These are phyloP conservation scores for Testicularia cyperi DNA, from an alignment of 1,284 basidiomycete species.

Conservation along the genomic window DNA sequence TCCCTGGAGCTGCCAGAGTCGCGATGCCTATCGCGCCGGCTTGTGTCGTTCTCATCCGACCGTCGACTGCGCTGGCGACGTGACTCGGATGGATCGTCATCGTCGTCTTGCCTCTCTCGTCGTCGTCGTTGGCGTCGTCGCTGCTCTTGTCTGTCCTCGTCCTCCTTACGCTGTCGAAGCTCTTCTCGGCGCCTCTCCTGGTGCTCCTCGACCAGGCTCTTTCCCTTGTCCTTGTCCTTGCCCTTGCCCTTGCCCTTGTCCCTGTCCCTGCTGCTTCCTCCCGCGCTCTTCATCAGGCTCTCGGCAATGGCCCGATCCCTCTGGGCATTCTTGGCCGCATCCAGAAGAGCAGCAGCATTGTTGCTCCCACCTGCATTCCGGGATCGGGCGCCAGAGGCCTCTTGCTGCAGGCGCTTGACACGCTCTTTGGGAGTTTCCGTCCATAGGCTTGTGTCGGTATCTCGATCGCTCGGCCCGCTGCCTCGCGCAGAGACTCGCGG, in stretches of 20 bases:
- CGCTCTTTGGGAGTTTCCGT: conserved; percentile 49
- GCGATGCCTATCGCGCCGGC: no score
- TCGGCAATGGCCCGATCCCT: conserved; percentile 24
- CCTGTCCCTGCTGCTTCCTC: conserved; percentile 7
- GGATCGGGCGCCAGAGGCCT: conserved; percentile 19
- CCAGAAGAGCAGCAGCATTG: conserved; percentile 11
- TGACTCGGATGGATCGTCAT: neutral
- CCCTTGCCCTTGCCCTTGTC: conserved; percentile 8
- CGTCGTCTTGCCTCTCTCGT: conserved; percentile 1
- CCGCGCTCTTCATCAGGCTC: conserved; percentile 7
- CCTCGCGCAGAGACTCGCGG: conserved; percentile 27
- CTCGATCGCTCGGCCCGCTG: conserved; percentile 2
- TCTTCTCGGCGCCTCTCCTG: neutral
- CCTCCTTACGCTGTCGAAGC: conserved; percentile 2
- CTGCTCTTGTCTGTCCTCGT: neutral
- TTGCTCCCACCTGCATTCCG: neutral
- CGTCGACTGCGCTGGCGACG: neutral
- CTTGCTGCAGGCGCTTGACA: conserved; percentile 27
- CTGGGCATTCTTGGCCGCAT: conserved; percentile 5
- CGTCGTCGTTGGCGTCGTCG: conserved; percentile 1
- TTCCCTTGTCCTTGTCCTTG: conserved; percentile 2
- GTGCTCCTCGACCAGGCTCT: conserved; percentile 1
- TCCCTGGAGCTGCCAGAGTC: no score
- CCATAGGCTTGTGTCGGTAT: conserved; percentile 40
- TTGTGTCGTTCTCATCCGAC: no score